phyloP scores from a whole-genome alignment of 345 rosid species.

The Pugionium cornutum region DNA sequence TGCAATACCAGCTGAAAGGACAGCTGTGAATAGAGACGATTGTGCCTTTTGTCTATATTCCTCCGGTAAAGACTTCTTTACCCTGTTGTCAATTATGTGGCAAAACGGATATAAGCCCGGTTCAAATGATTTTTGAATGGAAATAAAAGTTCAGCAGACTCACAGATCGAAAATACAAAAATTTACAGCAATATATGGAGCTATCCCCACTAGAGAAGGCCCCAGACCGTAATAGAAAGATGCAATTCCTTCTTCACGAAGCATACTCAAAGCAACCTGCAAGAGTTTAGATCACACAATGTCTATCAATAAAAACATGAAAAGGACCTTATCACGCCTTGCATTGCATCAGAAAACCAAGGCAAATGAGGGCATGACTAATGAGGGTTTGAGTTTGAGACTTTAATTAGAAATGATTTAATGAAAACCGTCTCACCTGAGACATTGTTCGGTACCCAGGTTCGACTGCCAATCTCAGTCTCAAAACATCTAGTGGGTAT shows the following conservation, averaged over 20 bases:
- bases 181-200: conserved; percentile 96
- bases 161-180: conserved; percentile 93
- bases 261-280: conserved; percentile 88
- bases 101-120: background rate
- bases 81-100: conserved; percentile 49
- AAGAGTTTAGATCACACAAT: conserved; percentile 24
- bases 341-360: too few relatives aligned
- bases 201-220: conserved; percentile 91
- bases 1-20: conserved; percentile 79
- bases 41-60: conserved; percentile 70
- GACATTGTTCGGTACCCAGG: conserved; percentile 84
- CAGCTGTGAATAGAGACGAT: conserved; percentile 79
- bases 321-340: background rate
- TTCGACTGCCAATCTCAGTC: conserved; percentile 91
- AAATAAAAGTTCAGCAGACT: conserved; percentile 41
- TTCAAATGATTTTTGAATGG: background rate
- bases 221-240: conserved; percentile 93
- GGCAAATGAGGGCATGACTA: background rate
- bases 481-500: conserved; percentile 93
- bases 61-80: conserved; percentile 91
- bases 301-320: conserved; percentile 6
- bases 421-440: conserved; percentile 53
- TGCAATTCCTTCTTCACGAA: conserved; percentile 87
- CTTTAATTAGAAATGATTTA: conserved; percentile 1
- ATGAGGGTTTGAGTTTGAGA: background rate